Percentiles rank a stretch among this genome's conserved stretches.
phyloP scores from a whole-genome alignment of 202 grass and related monocot species.

The Dendrocalamus latiflorus region DNA sequence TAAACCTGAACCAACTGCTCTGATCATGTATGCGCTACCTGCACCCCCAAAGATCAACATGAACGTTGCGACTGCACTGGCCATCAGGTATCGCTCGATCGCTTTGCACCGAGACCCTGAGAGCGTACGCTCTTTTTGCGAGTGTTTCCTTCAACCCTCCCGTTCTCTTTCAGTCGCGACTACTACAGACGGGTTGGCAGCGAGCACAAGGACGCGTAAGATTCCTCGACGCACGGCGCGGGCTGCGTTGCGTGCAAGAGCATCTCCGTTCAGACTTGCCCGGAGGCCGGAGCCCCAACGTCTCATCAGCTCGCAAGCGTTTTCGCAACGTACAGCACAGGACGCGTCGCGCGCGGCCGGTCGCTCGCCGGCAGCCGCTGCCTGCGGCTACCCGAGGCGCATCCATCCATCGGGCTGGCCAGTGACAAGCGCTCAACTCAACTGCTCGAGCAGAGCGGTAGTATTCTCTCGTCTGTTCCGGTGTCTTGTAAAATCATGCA shows the following conservation, averaged over 20 bases:
- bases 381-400: background rate
- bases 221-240: no score
- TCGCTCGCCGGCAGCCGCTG: background rate
- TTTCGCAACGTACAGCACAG: background rate
- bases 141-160: no score
- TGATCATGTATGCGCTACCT: no score
- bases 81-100: background rate
- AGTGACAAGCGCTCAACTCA: background rate
- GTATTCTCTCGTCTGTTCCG: background rate
- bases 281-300: no score
- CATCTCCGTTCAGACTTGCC: no score
- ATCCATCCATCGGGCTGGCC: background rate
- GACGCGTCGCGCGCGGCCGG: background rate
- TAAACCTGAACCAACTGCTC: background rate
- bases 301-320: background rate
- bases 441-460: background rate
- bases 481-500: background rate
- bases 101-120: background rate
- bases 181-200: no score
- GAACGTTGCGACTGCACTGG: background rate
- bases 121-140: background rate
- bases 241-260: background rate
- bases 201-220: no score
- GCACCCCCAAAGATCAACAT: background rate
- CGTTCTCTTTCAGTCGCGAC: no score